Evolutionary conservation across 1,139 yeast genomes (phyloP).

Genomic region (Kurtzmaniella quercitrusa): DNA sequence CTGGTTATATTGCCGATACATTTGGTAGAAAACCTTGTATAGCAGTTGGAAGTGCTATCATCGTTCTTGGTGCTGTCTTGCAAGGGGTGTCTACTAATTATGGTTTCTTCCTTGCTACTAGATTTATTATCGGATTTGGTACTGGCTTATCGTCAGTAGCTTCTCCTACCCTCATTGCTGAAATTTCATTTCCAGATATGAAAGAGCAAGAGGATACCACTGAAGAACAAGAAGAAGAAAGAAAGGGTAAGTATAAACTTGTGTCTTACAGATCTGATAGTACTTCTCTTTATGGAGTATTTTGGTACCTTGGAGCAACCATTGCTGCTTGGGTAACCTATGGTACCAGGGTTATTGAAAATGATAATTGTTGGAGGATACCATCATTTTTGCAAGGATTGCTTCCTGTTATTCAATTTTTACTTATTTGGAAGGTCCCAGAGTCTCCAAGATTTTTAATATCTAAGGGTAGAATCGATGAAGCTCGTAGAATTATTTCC

Average conservation of each 20-base stretch:
- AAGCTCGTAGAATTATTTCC: constrained; percentile 38
- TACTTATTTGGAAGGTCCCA: constrained; percentile 33
- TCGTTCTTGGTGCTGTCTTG: constrained; percentile 34
- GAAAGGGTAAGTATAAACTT: background rate
- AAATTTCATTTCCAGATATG: constrained; percentile 34
- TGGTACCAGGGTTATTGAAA: constrained; percentile 34
- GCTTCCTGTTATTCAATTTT: constrained; percentile 24
- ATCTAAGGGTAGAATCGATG: constrained; percentile 29
- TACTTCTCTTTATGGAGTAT: constrained; percentile 46
- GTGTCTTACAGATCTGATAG: constrained; percentile 40
- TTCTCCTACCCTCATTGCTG: constrained; percentile 38
- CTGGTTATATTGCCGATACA: constrained; percentile 21
- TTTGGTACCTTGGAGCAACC: constrained; percentile 50
- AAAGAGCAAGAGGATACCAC: background rate
- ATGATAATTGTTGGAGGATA: constrained; percentile 37
- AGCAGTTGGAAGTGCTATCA: constrained; percentile 20
- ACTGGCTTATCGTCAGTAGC: constrained; percentile 32
- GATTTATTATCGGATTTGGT: constrained; percentile 43
- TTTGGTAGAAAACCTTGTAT: constrained; percentile 33
- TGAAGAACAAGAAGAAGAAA: background rate
- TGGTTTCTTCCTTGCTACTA: constrained; percentile 34
- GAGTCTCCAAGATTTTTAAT: constrained; percentile 47
- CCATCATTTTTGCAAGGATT: constrained; percentile 45
- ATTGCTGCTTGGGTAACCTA: constrained; percentile 53
- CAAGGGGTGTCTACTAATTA: constrained; percentile 39